phyloP scores from a whole-genome alignment of 2,329 filamentous ascomycete species.

The Colletotrichum sp. region DNA sequence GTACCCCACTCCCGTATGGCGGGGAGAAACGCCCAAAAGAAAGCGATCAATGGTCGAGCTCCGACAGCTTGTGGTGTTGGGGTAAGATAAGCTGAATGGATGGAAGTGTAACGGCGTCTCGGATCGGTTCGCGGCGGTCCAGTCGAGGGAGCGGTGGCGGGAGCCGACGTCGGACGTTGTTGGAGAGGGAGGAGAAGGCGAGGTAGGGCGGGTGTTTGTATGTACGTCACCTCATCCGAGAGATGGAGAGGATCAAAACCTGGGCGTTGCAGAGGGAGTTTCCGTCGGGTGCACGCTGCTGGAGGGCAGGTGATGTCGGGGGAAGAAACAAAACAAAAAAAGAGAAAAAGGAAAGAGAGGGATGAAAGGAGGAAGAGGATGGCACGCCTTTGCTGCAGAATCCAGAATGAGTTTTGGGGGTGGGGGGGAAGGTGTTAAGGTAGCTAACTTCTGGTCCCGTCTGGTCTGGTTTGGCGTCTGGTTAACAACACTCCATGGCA shows the following conservation, averaged over 20 bases:
- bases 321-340: background rate
- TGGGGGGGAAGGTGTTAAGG: background rate
- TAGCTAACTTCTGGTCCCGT: background rate
- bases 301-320: background rate
- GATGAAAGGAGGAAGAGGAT: background rate
- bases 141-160: background rate
- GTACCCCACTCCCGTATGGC: conserved; percentile 13
- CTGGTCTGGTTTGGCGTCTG: background rate
- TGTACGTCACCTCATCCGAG: background rate
- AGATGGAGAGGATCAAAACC: background rate
- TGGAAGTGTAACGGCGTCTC: background rate
- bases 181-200: background rate
- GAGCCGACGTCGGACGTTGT: conserved; percentile 1
- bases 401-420: background rate
- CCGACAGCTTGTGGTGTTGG: background rate
- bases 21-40: conserved; percentile 16
- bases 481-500: background rate
- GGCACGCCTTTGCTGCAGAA: conserved; percentile 5
- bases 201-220: background rate
- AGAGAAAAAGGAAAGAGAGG: background rate
- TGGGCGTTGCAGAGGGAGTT: background rate
- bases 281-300: background rate
- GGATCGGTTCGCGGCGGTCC: conserved; percentile 7
- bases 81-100: background rate
- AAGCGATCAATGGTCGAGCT: conserved; percentile 6